phyloP scores from a whole-genome alignment of 257 asterid species.

The Asclepias syriaca region DNA sequence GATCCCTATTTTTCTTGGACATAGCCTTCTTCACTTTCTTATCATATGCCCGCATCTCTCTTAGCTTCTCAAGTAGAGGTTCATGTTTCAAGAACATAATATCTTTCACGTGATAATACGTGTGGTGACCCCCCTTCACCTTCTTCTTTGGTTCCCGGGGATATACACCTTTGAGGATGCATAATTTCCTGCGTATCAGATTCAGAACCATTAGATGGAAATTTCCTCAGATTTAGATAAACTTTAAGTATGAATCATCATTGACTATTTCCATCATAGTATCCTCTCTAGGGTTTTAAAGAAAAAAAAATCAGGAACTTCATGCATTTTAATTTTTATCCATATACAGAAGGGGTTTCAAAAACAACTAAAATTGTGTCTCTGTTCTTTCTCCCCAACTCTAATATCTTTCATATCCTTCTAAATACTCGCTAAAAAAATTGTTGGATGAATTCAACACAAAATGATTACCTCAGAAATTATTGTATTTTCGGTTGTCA shows the following conservation, averaged over 20 bases:
- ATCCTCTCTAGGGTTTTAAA: neutral
- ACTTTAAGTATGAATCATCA: neutral
- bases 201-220: slow-evolving; percentile 1
- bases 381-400: neutral
- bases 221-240: neutral
- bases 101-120: slow-evolving; percentile 90
- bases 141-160: slow-evolving; percentile 99
- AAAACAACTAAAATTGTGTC: neutral
- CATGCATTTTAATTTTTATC: neutral
- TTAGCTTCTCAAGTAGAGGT: slow-evolving; percentile 73
- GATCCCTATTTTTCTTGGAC: slow-evolving; percentile 81
- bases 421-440: neutral
- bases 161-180: slow-evolving; percentile 79
- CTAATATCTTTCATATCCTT: neutral
- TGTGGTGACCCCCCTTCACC: slow-evolving; percentile 93
- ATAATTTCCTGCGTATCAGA: slow-evolving; percentile 30
- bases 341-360: neutral
- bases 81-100: slow-evolving; percentile 78
- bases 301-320: neutral
- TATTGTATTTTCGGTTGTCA: too few relatives aligned
- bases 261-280: neutral
- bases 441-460: neutral
- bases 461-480: neutral
- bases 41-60: slow-evolving; percentile 68
- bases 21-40: slow-evolving; percentile 77